A percentile compares a stretch with the other conserved stretches of the same genome.
These are phyloP conservation scores for Aspergillus sp. DNA, from an alignment of 2,329 filamentous ascomycete genomes.

Conservation along the genomic window DNA sequence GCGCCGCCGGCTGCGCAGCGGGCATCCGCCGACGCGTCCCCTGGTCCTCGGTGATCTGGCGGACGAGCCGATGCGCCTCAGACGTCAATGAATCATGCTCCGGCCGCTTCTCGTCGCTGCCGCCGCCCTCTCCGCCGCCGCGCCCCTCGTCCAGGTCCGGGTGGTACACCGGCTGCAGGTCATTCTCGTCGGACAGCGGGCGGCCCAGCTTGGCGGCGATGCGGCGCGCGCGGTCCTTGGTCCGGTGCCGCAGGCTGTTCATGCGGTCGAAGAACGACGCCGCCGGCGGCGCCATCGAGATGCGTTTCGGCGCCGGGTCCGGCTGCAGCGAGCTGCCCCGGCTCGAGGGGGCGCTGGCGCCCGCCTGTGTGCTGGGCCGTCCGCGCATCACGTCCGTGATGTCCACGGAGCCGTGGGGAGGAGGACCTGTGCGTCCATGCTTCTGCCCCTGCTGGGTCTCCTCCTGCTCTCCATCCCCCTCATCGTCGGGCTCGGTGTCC, in stretches of 20 bases:
- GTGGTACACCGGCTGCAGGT: background rate
- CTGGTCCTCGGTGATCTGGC: conserved; percentile 29
- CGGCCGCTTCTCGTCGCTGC: conserved; percentile 17
- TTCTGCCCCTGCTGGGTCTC: conserved; percentile 8
- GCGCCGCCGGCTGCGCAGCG: conserved; percentile 12
- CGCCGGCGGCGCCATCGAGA: background rate
- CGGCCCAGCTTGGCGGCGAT: conserved; percentile 1
- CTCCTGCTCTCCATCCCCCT: no score
- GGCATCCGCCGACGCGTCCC: conserved; percentile 16
- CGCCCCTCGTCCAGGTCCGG: background rate
- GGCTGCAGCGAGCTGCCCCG: no score
- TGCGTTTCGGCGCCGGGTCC: background rate
- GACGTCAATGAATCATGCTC: conserved; percentile 24
- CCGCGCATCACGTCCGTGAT: conserved; percentile 22
- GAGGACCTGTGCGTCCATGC: background rate
- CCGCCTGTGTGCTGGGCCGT: conserved; percentile 6
- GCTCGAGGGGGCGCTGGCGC: no score
- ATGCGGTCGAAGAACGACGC: background rate
- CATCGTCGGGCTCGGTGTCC: no score
- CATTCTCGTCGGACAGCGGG: conserved; percentile 1
- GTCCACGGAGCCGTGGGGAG: conserved; percentile 23
- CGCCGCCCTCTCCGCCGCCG: conserved; percentile 12
- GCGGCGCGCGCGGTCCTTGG: background rate
- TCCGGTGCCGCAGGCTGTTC: background rate
- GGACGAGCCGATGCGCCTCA: conserved; percentile 33